These are phyloP conservation scores for Colletotrichum agaves DNA, from an alignment of 2,329 filamentous ascomycete genomes.

Conservation along the genomic window DNA sequence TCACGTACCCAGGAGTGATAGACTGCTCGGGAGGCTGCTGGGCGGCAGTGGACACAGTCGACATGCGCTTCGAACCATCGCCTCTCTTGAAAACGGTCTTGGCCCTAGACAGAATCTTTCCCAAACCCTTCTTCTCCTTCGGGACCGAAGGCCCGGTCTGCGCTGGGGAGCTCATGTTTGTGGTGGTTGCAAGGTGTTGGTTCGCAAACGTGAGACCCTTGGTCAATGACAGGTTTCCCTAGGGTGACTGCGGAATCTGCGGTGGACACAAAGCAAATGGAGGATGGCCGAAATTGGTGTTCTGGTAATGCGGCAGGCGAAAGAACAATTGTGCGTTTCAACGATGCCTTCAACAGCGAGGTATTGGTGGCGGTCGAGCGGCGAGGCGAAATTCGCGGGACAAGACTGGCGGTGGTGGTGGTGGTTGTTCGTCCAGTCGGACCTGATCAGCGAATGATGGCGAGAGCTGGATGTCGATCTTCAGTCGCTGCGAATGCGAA, in stretches of 20 bases:
- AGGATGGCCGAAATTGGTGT: conserved; percentile 12
- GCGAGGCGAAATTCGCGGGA: conserved; percentile 3
- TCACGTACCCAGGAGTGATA: conserved; percentile 28
- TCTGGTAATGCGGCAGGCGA: not conserved
- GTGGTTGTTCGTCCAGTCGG: conserved; percentile 23
- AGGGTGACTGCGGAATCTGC: conserved; percentile 12
- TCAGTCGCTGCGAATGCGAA: conserved; percentile 15
- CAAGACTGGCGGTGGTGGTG: not conserved
- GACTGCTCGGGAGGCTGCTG: conserved; percentile 29
- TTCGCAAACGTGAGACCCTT: conserved; percentile 9
- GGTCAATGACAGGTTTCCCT: conserved; percentile 16
- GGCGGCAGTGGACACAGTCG: conserved; percentile 23
- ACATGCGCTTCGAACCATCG: conserved; percentile 44
- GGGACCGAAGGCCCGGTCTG: conserved; percentile 50
- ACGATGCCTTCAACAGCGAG: not conserved
- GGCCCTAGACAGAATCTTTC: conserved; percentile 59
- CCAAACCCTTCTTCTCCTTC: conserved; percentile 58
- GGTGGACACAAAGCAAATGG: conserved; percentile 13
- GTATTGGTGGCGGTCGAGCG: conserved; percentile 19
- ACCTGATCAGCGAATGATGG: conserved; percentile 17
- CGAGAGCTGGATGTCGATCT: conserved; percentile 25
- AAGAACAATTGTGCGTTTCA: not conserved
- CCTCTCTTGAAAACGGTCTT: conserved; percentile 62
- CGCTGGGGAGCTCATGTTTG: conserved; percentile 56
- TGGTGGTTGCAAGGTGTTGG: not conserved